Evolutionary conservation across 2,329 filamentous ascomycete species (phyloP).

Genomic region (Trichoderma sp.): DNA sequence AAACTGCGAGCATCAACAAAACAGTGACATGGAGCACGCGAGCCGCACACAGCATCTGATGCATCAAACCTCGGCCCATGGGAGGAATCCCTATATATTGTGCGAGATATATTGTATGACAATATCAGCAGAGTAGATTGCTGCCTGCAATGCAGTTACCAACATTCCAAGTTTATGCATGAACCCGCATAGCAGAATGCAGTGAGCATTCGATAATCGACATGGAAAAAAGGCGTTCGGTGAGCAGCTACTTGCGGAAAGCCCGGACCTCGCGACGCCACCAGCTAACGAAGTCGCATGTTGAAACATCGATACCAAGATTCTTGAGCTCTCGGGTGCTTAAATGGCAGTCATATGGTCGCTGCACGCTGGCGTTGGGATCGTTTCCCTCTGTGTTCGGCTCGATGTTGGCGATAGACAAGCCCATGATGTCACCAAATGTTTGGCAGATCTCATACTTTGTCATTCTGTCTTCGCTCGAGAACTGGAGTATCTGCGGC

Average conservation of each 20-base stretch:
- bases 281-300: conserved; percentile 78
- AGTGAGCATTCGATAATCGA: conserved; percentile 6
- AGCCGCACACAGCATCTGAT: background rate
- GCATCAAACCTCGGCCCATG: background rate
- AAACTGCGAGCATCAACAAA: background rate
- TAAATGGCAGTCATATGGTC: conserved; percentile 87
- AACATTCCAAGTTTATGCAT: background rate
- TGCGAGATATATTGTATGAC: background rate
- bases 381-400: conserved; percentile 74
- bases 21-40: background rate
- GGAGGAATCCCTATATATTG: background rate
- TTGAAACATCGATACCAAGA: conserved; percentile 73
- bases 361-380: conserved; percentile 70
- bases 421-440: conserved; percentile 78
- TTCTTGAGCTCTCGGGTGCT: conserved; percentile 74
- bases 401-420: conserved; percentile 69
- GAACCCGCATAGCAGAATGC: background rate
- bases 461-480: conserved; percentile 81
- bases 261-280: conserved; percentile 70
- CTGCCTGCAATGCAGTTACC: background rate
- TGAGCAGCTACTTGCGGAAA: conserved; percentile 54
- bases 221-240: background rate
- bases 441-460: conserved; percentile 86
- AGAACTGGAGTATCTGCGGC: conserved; percentile 79
- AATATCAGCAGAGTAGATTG: background rate